Percentiles rank a stretch among this genome's conserved stretches.
These are phyloP conservation scores for Salvia rosmarinus DNA, from an alignment of 257 asterid genomes.

Conservation along the genomic window DNA sequence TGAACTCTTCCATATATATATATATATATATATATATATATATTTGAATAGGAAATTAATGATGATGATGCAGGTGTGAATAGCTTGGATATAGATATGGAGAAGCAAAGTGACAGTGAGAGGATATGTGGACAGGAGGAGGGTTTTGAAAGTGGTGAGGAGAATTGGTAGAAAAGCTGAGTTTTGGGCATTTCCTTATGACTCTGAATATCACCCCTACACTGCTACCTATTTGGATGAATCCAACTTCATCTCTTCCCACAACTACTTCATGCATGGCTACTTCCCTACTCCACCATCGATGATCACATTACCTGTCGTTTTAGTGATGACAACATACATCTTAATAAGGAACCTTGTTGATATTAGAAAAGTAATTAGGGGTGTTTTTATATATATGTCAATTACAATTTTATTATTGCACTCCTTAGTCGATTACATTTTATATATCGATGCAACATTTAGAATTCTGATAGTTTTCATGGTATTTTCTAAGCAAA, in stretches of 20 bases:
- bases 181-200: slow-evolving; percentile 67
- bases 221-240: slow-evolving; percentile 52
- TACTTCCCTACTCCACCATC: slow-evolving; percentile 48
- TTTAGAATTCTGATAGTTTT: too few relatives aligned
- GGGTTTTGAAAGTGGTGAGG: slow-evolving; percentile 51
- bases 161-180: slow-evolving; percentile 56
- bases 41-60: too few relatives aligned
- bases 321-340: slow-evolving; percentile 59
- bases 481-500: too few relatives aligned
- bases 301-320: slow-evolving; percentile 47
- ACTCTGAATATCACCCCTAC: slow-evolving; percentile 53
- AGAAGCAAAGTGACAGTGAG: slow-evolving; percentile 58
- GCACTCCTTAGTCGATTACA: too few relatives aligned
- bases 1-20: too few relatives aligned
- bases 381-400: too few relatives aligned
- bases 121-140: slow-evolving; percentile 53
- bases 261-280: slow-evolving; percentile 61
- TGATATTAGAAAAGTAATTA: too few relatives aligned
- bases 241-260: slow-evolving; percentile 48
- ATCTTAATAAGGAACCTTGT: neutral
- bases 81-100: slow-evolving; percentile 62
- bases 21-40: too few relatives aligned
- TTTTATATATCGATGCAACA: too few relatives aligned
- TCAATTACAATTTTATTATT: too few relatives aligned
- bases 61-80: slow-evolving; percentile 51